Evolutionary conservation across 2,329 filamentous ascomycete genomes (phyloP).

Genomic region (Verticillium albo-atrum): DNA sequence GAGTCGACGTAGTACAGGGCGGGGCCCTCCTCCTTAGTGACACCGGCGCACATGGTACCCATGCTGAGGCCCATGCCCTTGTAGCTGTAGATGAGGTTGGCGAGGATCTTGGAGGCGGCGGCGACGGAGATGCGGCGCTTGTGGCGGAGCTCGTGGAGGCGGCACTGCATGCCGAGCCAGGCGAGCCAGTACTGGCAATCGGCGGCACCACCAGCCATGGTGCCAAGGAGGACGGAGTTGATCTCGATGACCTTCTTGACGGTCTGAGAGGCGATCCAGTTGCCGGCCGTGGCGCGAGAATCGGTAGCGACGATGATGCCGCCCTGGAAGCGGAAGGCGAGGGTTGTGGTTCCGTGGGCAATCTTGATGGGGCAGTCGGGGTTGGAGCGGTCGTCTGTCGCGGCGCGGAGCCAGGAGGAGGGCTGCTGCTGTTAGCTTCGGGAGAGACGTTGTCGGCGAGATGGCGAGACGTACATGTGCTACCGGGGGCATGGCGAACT

Average conservation of each 20-base stretch:
- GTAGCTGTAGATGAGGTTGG: conserved; percentile 97
- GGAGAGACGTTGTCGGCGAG: neutral
- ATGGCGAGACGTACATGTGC: conserved; percentile 64
- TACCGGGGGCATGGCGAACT: conserved; percentile 92
- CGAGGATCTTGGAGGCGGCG: conserved; percentile 95
- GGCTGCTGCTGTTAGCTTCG: conserved; percentile 47
- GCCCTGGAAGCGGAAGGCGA: conserved; percentile 96
- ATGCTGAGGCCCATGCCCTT: conserved; percentile 98
- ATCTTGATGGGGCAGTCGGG: conserved; percentile 98
- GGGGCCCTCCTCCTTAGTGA: conserved; percentile 90
- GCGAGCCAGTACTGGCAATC: conserved; percentile 99
- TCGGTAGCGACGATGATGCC: conserved; percentile 98
- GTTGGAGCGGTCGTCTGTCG: conserved; percentile 96
- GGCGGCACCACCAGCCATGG: conserved; percentile 97
- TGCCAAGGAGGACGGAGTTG: conserved; percentile 88
- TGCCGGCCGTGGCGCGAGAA: conserved; percentile 92
- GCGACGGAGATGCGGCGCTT: conserved; percentile 98
- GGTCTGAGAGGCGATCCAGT: conserved; percentile 99
- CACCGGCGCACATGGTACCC: conserved; percentile 99
- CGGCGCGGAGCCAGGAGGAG: conserved; percentile 90
- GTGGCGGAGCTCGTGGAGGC: conserved; percentile 97
- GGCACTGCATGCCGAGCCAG: conserved; percentile 98
- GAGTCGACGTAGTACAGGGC: conserved; percentile 99
- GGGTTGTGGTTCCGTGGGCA: conserved; percentile 95
- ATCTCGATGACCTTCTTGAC: conserved; percentile 99